These are phyloP conservation scores for Allantophomopsis cytisporea DNA, from an alignment of 2,329 filamentous ascomycete species.

Conservation along the genomic window DNA sequence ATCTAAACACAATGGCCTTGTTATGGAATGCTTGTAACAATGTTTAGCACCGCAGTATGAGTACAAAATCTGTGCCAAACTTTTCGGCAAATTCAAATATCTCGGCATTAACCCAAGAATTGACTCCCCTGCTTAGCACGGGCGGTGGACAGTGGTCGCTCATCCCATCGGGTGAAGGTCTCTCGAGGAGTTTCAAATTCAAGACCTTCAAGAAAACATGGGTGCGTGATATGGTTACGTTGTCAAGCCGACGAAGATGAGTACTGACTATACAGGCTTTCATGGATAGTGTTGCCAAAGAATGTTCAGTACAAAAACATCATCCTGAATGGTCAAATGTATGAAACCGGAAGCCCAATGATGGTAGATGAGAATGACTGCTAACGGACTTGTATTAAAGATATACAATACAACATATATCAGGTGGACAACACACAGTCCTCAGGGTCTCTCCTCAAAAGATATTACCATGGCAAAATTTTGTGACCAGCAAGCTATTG, in stretches of 20 bases:
- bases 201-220: constrained; percentile 1
- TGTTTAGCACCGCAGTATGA: neutral
- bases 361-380: neutral
- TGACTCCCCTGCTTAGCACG: neutral
- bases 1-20: no score
- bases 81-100: neutral
- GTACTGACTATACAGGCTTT: constrained; percentile 38
- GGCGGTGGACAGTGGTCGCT: neutral
- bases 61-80: neutral
- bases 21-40: no score
- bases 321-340: constrained; percentile 71
- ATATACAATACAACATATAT: constrained; percentile 59
- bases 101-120: neutral
- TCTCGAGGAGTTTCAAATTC: neutral
- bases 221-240: neutral
- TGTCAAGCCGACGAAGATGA: neutral
- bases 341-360: constrained; percentile 13
- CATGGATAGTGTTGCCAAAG: constrained; percentile 57
- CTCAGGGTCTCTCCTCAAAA: constrained; percentile 47
- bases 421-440: constrained; percentile 61
- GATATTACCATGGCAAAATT: constrained; percentile 47
- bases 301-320: constrained; percentile 56
- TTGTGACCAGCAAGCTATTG: constrained; percentile 44
- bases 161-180: neutral
- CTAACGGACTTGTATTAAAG: constrained; percentile 20